Evolutionary conservation across 2,329 filamentous ascomycete species (phyloP), one percentile per base, ranked within the genome.

Genomic region (Pseudogymnoascus sp.): DNA sequence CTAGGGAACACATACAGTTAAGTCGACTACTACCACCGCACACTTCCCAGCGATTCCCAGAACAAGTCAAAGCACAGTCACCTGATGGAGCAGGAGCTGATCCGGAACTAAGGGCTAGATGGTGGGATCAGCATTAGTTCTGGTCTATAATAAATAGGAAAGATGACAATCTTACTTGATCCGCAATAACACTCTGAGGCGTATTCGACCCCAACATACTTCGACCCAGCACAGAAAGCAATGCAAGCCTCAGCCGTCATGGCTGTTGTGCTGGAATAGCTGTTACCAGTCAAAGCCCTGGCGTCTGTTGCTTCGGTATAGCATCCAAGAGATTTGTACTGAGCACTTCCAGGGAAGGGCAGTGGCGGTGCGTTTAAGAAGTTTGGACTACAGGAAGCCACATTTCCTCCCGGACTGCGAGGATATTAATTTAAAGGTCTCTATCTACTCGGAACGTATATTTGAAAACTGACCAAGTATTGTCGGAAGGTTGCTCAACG

Each of bases 401-500:
- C 21, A 21, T 21, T 21, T 21, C 21, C 21, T 21, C 21, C 21
- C 21, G 21, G 21, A 21, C 21, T 21, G 21, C 21, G 21, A 21
- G 21, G 21, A 21, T 21, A 21, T 21, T 21, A 21, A 21, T 21
- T 21, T 21, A 21, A 21, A 2, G 21, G 21, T 21, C 21, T 21
- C 21, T 21, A 21, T 21, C 21, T 21, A 21, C 21, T 21, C 21
- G 21, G 21, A 21, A 21, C 21, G 21, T 21, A 21, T 21, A 21
- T 21, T 21, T 21, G 21, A 21, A 21, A 21, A 21, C 21, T 21
- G 75, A 4, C 77, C 78, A 65, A 67, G 71, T 59, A 73, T 65
- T 63, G 87, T 77, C 6, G 71, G 65, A 29, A 84, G 74, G 62
- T 81, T 79, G 10, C n/a, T 5, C 35, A 38, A 38, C 35, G 51